phyloP scores from a whole-genome alignment of 2,329 filamentous ascomycete species.

The Calonectria naviculata region DNA sequence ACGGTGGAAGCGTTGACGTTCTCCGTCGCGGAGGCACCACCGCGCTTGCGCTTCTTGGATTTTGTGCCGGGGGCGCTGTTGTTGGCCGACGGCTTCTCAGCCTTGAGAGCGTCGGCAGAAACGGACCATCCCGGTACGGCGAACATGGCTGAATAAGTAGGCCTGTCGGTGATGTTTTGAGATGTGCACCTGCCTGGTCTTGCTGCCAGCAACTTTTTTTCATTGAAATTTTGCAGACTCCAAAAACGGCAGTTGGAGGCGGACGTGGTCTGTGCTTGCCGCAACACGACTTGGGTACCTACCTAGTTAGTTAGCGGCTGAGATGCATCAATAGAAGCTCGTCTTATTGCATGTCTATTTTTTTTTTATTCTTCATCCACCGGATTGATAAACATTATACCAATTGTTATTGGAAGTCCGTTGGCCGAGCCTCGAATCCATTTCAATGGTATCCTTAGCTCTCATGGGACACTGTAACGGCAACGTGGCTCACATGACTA shows the following conservation, averaged over 20 bases:
- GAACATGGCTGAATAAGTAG: slow-evolving; percentile 72
- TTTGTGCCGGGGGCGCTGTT: slow-evolving; percentile 53
- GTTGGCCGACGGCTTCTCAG: slow-evolving; percentile 63
- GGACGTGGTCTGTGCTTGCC: slow-evolving; percentile 5
- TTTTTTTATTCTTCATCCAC: no score
- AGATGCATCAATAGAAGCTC: no score
- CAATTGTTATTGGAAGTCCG: no score
- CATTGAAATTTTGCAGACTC: slow-evolving; percentile 9
- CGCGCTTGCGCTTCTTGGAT: slow-evolving; percentile 69
- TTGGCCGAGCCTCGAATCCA: no score
- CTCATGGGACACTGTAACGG: not conserved
- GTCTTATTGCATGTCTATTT: no score
- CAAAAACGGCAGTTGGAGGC: not conserved
- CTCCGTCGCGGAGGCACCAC: slow-evolving; percentile 35
- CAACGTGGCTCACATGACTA: not conserved
- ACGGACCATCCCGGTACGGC: slow-evolving; percentile 94
- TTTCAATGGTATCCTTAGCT: not conserved
- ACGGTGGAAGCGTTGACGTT: slow-evolving; percentile 77
- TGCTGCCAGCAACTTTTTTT: slow-evolving; percentile 22
- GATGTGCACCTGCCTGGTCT: slow-evolving; percentile 16
- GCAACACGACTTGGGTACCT: not conserved
- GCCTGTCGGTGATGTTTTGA: not conserved
- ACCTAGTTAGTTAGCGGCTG: no score
- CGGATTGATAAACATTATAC: no score
- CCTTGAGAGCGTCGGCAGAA: slow-evolving; percentile 76